These are phyloP conservation scores for Leccinellum luteum DNA, from an alignment of 768 basidiomycete species.

Conservation along the genomic window DNA sequence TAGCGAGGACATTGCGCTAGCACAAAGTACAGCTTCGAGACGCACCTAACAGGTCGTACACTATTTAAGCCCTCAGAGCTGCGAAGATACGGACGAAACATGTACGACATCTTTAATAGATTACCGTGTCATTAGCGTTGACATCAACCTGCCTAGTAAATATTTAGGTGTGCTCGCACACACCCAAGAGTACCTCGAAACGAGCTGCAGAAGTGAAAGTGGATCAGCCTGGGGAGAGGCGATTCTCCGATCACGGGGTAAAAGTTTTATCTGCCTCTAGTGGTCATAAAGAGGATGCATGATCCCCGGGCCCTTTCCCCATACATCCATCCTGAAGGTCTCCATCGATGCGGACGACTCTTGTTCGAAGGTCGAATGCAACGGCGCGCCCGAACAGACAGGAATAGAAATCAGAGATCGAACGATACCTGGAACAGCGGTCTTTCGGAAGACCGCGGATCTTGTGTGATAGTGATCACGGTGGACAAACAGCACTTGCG, in stretches of 20 bases:
- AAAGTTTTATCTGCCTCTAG: neutral
- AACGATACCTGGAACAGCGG: constrained; percentile 72
- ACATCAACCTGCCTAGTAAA: neutral
- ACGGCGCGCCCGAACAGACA: constrained; percentile 43
- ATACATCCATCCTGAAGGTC: constrained; percentile 57
- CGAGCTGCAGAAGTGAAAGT: neutral
- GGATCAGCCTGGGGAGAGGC: neutral
- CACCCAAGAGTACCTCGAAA: neutral
- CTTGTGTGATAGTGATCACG: constrained; percentile 58
- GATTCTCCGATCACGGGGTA: neutral
- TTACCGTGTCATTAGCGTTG: neutral
- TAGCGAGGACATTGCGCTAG: too few species aligned
- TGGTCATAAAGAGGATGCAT: neutral
- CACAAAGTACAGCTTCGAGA: neutral
- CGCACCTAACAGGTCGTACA: too few species aligned
- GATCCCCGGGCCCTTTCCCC: constrained; percentile 29
- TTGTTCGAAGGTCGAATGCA: neutral
- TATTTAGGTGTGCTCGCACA: neutral
- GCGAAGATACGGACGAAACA: neutral
- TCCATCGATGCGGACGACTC: constrained; percentile 46
- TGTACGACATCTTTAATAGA: neutral
- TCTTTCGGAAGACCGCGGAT: constrained; percentile 69
- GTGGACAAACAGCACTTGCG: constrained; percentile 52
- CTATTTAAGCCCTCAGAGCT: neutral
- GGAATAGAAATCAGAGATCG: constrained; percentile 69